phyloP scores from a whole-genome alignment of 257 asterid species.

The Solanum bukasovii region DNA sequence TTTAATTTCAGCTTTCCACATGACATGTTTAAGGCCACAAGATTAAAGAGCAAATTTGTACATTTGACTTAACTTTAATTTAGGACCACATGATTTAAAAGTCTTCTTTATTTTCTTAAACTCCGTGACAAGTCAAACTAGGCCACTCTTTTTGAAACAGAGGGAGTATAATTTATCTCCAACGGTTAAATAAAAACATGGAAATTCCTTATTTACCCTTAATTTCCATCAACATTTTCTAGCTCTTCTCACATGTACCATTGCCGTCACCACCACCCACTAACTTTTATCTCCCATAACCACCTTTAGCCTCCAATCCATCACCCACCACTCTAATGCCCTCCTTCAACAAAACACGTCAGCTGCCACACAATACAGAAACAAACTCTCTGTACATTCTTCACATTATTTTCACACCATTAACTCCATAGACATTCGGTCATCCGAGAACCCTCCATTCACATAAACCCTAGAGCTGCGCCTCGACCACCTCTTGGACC shows the following conservation, averaged over 20 bases:
- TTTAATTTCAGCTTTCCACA: too few species aligned
- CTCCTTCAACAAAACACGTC: neutral
- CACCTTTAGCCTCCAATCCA: neutral
- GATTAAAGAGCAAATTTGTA: too few species aligned
- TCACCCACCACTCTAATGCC: neutral
- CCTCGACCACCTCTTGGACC: neutral
- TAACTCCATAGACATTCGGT: neutral
- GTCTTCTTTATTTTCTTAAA: too few species aligned
- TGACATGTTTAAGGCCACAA: too few species aligned
- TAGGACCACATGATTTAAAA: too few species aligned
- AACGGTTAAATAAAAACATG: neutral
- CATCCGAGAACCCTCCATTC: neutral
- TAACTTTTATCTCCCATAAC: neutral
- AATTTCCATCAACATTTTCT: neutral
- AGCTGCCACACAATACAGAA: neutral
- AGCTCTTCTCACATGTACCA: neutral
- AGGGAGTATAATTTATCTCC: neutral
- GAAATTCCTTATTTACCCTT: neutral
- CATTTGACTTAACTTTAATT: too few species aligned
- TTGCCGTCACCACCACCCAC: neutral
- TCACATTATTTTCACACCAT: neutral
- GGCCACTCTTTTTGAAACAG: too few species aligned
- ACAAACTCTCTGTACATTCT: neutral
- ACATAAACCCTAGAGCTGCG: neutral
- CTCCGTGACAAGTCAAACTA: too few species aligned